Evolutionary conservation across 371 early-diverging fungal genomes (phyloP).

Genomic region (Mucor irregularis): DNA sequence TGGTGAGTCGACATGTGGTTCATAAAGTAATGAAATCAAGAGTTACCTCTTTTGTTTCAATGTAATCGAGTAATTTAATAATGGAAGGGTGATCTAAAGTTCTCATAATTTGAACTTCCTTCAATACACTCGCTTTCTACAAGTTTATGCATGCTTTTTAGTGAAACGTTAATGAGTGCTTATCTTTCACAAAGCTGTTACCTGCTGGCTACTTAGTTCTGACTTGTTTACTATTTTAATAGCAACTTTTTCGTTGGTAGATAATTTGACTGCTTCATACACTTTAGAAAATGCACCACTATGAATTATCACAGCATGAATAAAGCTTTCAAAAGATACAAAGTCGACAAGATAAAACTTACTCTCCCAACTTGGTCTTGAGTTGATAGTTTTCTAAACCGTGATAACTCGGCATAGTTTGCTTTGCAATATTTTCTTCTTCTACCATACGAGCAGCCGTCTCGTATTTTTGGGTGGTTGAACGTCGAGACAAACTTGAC

Average conservation of each 20-base stretch:
- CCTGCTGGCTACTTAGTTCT: slow-evolving; percentile 59
- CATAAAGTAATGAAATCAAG: background rate
- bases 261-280: slow-evolving; percentile 64
- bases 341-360: no score
- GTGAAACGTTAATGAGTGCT: background rate
- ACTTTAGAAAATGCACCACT: slow-evolving; percentile 88
- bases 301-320: slow-evolving; percentile 2
- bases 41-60: slow-evolving; percentile 64
- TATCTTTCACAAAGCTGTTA: slow-evolving; percentile 29
- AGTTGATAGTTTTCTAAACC: slow-evolving; percentile 56
- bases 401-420: slow-evolving; percentile 52
- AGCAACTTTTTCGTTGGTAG: slow-evolving; percentile 70
- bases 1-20: background rate
- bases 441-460: slow-evolving; percentile 32
- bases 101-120: slow-evolving; percentile 87
- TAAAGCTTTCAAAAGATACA: background rate
- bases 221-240: slow-evolving; percentile 78
- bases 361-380: slow-evolving; percentile 69
- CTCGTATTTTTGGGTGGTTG: slow-evolving; percentile 22
- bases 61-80: slow-evolving; percentile 67
- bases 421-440: slow-evolving; percentile 29
- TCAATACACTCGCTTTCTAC: slow-evolving; percentile 77
- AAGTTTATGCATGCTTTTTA: slow-evolving; percentile 18
- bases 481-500: slow-evolving; percentile 7
- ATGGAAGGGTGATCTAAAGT: slow-evolving; percentile 81